These are phyloP conservation scores for Trebouxia sp. DNA, from an alignment of 139 green algal genomes.

Conservation along the genomic window DNA sequence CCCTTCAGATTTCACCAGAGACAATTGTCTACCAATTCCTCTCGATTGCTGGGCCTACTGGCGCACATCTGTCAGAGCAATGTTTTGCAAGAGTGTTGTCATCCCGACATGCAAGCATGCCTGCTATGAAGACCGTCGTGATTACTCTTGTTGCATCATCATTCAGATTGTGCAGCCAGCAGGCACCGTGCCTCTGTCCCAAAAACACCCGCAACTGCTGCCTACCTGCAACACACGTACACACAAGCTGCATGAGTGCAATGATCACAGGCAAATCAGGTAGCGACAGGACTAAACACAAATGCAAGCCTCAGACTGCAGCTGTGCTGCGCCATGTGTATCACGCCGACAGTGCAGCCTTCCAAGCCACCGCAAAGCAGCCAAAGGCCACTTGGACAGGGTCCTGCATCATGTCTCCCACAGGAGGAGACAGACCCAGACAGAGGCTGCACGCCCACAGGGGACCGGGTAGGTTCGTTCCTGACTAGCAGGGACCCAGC, in stretches of 20 bases:
- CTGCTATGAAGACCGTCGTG: conserved; percentile 41
- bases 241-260: too few species aligned
- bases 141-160: conserved; percentile 34
- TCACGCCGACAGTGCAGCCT: conserved; percentile 28
- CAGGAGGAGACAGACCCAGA: conserved; percentile 1
- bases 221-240: too few species aligned
- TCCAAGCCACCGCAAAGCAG: not conserved
- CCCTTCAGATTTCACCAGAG: too few species aligned
- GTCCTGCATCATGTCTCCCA: not conserved
- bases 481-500: conserved; percentile 22
- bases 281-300: not conserved
- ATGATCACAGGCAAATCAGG: not conserved
- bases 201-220: too few species aligned
- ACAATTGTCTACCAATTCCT: too few species aligned
- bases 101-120: not conserved
- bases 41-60: too few species aligned
- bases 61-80: conserved; percentile 29
- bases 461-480: conserved; percentile 21
- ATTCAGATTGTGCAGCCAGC: conserved; percentile 26
- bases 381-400: not conserved
- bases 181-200: not conserved
- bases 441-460: conserved; percentile 1
- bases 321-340: conserved; percentile 29
- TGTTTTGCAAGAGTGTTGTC: conserved; percentile 28
- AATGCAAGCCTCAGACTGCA: conserved; percentile 37